Base-by-base conservation (phyloP, 1,284 basidiomycete species). In the Papiliotrema fonsecae region DNA sequence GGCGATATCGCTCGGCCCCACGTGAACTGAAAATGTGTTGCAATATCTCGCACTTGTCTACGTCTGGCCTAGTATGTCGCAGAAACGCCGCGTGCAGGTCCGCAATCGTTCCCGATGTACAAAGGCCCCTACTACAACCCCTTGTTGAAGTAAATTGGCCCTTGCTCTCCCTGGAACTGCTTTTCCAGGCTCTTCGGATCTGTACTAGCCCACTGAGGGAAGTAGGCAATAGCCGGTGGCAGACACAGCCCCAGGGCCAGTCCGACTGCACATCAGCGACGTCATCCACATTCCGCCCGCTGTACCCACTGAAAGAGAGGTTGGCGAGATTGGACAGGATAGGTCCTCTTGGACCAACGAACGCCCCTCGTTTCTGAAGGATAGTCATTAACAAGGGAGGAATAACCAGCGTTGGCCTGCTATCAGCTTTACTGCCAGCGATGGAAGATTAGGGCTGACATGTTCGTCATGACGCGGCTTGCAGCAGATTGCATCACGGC, bases 191-290 rank as follows among this genome's bases (percentile, higher is more conserved):
- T 71, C 24, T 66, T 61, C 13, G 74, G 66, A 40, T 61, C 56
- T 27, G 76, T 74, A 5, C 52, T 52, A 0, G 75, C 77, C 13
- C 73, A 64, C 53, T 78, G 77, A 5, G 78, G 78, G 67, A 78
- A 80, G 53, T 75, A 74, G 11, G 78, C 78, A 55, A 80, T 78
- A n/a, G 78, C 77, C 6, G 77, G 78, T 1, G 78, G 78, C 0
- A 79, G 66, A 71, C 78, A 79, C 43, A 77, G 57, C 42, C 77
- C 74, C 14, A 79, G 69, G 2, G 73, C 75, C 1, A 75, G 57
- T 5, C 78, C 78, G 62, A 79, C 74, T 60, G 48, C 24, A 24
- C 7, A 40, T 41, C 16, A 25, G 28, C 27, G 24, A 28, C 13
- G 30, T 14, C 32, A 13, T 14, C 7, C 25, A 16, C 18, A 7